Conservation (phyloP, 306 rosid genomes). For the Glycine soja region DNA sequence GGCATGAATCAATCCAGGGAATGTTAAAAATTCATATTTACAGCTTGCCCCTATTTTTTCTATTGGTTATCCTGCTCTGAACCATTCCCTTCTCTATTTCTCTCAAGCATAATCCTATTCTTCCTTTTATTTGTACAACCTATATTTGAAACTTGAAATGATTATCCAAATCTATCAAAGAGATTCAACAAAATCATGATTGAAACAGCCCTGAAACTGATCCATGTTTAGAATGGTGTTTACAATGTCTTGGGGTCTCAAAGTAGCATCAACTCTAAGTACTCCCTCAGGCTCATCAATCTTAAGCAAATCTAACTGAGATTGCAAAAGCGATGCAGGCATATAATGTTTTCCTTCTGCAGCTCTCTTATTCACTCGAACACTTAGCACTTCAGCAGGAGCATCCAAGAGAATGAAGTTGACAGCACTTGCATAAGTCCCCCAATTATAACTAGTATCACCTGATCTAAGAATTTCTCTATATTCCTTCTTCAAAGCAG, state of each 20-base stretch:
- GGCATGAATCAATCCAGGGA: background rate
- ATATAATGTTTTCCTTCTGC: conserved; percentile 85
- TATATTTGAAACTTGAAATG: background rate
- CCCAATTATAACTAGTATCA: conserved; percentile 61
- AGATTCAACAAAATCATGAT: conserved; percentile 25
- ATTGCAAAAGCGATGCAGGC: conserved; percentile 80
- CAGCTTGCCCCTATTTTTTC: background rate
- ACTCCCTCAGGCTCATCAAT: conserved; percentile 72
- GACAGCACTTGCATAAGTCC: conserved; percentile 55
- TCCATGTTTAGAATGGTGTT: conserved; percentile 39
- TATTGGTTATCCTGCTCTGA: background rate
- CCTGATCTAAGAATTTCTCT: conserved; percentile 79
- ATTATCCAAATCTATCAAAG: background rate
- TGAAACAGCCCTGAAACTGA: conserved; percentile 33
- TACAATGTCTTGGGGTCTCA: conserved; percentile 56
- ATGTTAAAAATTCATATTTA: background rate
- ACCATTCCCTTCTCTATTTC: background rate
- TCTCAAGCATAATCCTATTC: too few species aligned
- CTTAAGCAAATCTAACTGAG: conserved; percentile 78
- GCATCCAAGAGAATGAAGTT: conserved; percentile 78
- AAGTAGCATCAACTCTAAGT: conserved; percentile 68
- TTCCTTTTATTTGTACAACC: background rate
- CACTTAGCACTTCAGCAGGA: conserved; percentile 63
- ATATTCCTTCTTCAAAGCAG: conserved; percentile 77
- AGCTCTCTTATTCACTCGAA: conserved; percentile 65